Conservation (phyloP, 352 stramenopile genomes). For the Aphanomyces cochlioides region DNA sequence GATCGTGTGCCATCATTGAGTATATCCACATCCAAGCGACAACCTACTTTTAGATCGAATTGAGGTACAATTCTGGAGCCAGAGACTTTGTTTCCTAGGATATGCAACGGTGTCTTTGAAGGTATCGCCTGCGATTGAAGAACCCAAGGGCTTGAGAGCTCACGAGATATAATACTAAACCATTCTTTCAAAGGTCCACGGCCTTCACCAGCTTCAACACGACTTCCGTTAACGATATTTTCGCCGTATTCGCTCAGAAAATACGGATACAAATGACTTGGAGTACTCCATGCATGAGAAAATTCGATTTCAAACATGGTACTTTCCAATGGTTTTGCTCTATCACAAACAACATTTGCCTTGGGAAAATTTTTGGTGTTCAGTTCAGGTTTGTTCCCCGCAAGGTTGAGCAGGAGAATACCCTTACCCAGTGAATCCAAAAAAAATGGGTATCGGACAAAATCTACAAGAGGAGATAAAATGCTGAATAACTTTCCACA, state of each 20-base stretch:
- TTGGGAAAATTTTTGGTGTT: slow-evolving; percentile 6
- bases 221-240: slow-evolving; percentile 16
- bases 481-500: not conserved
- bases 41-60: not conserved
- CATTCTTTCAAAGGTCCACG: slow-evolving; percentile 27
- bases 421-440: slow-evolving; percentile 5
- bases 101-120: not conserved
- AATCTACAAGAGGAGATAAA: not conserved
- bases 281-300: not conserved
- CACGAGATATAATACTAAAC: slow-evolving; percentile 15
- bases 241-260: slow-evolving; percentile 10
- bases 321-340: not conserved
- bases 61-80: not conserved
- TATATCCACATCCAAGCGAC: not conserved
- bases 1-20: not conserved
- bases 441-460: not conserved
- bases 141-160: not conserved
- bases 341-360: slow-evolving; percentile 9
- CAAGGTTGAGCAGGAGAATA: slow-evolving; percentile 5
- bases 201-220: slow-evolving; percentile 26
- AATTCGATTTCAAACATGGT: not conserved
- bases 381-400: not conserved
- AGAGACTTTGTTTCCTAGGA: not conserved
- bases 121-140: not conserved
- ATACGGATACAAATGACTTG: slow-evolving; percentile 9